Percentiles rank a stretch among this genome's conserved stretches.
These are phyloP conservation scores for Termitomyces sp. DNA, from an alignment of 768 basidiomycete genomes.

Conservation along the genomic window DNA sequence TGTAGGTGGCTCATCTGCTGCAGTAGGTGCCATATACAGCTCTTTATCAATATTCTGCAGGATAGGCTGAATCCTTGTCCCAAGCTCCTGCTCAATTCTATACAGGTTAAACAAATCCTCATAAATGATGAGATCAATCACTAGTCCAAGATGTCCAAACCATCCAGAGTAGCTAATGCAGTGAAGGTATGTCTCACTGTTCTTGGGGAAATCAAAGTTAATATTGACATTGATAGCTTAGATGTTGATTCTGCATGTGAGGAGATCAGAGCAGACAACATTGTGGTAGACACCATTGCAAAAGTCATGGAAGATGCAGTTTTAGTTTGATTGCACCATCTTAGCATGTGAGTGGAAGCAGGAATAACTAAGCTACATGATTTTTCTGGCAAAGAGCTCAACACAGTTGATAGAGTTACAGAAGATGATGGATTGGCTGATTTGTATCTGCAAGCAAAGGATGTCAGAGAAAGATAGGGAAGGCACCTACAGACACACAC, in stretches of 20 bases:
- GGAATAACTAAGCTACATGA: too few species aligned
- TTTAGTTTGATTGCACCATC: too few species aligned
- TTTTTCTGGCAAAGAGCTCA: conserved; percentile 97
- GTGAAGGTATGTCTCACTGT: too few species aligned
- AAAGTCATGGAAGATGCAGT: too few species aligned
- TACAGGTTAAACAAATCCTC: conserved; percentile 98
- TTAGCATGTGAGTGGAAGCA: too few species aligned
- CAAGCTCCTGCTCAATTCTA: conserved; percentile 96
- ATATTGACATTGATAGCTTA: too few species aligned
- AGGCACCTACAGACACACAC: conserved; percentile 31
- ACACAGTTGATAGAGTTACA: conserved; percentile 99
- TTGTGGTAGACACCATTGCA: conserved; percentile 98
- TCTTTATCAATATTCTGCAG: conserved; percentile 87
- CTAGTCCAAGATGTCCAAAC: conserved; percentile 92
- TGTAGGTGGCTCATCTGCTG: conserved; percentile 40
- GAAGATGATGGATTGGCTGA: conserved; percentile 99
- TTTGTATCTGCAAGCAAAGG: conserved; percentile 78
- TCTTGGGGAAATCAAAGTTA: too few species aligned
- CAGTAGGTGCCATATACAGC: conserved; percentile 84
- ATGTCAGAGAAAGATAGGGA: neutral
- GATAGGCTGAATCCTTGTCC: conserved; percentile 96
- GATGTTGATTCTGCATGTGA: conserved; percentile 99
- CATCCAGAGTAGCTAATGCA: too few species aligned
- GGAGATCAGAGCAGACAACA: conserved; percentile 94
- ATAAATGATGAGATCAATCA: conserved; percentile 96